Evolutionary conservation across 1,284 basidiomycete species (phyloP), one percentile per base, ranked within the genome.

Genomic region (Fomitopsis pinicola): DNA sequence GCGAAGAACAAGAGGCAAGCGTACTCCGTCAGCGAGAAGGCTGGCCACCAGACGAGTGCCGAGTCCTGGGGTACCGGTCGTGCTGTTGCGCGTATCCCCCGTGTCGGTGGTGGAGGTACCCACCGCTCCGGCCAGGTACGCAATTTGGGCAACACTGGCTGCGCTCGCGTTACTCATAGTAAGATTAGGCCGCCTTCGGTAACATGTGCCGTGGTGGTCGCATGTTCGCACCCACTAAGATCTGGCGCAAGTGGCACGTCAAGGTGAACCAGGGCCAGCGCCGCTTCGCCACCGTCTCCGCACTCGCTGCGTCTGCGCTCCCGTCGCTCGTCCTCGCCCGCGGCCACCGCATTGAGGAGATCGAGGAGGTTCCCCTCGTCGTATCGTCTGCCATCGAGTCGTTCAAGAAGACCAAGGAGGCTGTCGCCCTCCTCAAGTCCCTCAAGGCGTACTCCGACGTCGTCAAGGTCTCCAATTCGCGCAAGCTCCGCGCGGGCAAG

Each of bases 61-160:
- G 95, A 97, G 80, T 99, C 97, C 58, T 99, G 97, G 97, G 97
- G 97, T 83, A 99, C 97, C 71, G 97, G 97, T 91, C 95, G 97
- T 82, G 97, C 97, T 72, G 97, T 99, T 68, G 97, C 97, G 55
- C 97, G 97, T 97, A 99, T 99, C 77, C 97, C 97, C 79, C 97
- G 97, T 94, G 97, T 99, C 67, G 95, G 95, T 76, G 97, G 97
- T 79, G 92, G 94, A 78, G 97, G 97, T 82, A 99, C 97, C 69
- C 94, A 97, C 84, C 94, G 97, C 72, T 97, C 97, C 65, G 97
- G 97, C 66, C 95, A 97, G 86, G 91, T 90, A 66, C 60, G 82
- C 75, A 42, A n/a, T 14, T 19, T 26, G 9, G 28, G 17, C 5
- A 8, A 5, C 30, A 33, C 30, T 33, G 30, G 30, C 3, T 8